Percentiles rank a stretch among this genome's conserved stretches.
These are phyloP conservation scores for Bryoerythrophyllum caledonicum DNA, from an alignment of 225 moss, liverwort and hornwort genomes.

Conservation along the genomic window DNA sequence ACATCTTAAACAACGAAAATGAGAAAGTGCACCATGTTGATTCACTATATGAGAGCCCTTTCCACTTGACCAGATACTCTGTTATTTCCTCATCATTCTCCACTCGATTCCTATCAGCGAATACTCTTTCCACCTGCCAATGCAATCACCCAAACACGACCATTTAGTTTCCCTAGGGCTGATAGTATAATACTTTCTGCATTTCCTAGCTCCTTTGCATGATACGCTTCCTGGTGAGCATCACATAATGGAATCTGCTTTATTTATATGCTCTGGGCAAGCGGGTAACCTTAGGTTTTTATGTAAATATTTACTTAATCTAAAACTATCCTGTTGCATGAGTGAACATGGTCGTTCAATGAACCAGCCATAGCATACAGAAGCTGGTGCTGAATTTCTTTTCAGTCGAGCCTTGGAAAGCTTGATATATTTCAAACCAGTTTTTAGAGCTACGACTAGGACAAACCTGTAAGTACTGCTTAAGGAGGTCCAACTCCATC, in stretches of 20 bases:
- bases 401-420: slow-evolving; percentile 4
- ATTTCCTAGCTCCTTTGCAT: too few relatives aligned
- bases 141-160: slow-evolving; percentile 17
- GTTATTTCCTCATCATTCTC: slow-evolving; percentile 90
- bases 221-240: too few relatives aligned
- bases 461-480: slow-evolving; percentile 94
- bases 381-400: slow-evolving; percentile 9
- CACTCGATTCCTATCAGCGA: slow-evolving; percentile 74
- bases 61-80: slow-evolving; percentile 98
- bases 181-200: too few relatives aligned
- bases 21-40: slow-evolving; percentile 79
- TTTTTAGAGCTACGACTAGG: neutral
- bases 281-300: too few relatives aligned
- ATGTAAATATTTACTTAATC: too few relatives aligned
- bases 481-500: slow-evolving; percentile 97
- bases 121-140: slow-evolving; percentile 94
- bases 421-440: neutral
- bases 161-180: slow-evolving; percentile 19
- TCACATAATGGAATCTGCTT: too few relatives aligned
- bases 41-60: slow-evolving; percentile 96
- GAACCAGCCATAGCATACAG: slow-evolving; percentile 5
- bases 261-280: too few relatives aligned
- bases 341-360: neutral
- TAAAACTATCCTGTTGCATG: slow-evolving; percentile 1
- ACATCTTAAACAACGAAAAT: slow-evolving; percentile 23